A percentile compares a stretch with the other conserved stretches of the same genome.
phyloP scores from a whole-genome alignment of 805 yeast species.

The Wickerhamia fluorescens region DNA sequence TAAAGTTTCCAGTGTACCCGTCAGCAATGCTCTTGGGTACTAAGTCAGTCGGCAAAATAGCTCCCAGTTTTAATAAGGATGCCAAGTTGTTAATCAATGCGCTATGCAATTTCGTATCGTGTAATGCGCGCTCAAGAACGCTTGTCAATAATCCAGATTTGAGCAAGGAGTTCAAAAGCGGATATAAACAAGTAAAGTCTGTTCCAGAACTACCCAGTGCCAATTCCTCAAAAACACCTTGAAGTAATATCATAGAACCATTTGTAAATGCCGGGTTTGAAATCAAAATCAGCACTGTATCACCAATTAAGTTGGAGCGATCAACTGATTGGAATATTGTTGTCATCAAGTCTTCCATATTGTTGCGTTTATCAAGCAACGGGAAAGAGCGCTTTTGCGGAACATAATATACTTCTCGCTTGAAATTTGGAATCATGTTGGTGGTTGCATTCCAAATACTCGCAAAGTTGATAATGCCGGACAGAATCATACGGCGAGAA shows the following conservation, averaged over 20 bases:
- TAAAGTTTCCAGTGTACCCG: too few species aligned
- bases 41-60: conserved; percentile 6
- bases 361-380: conserved; percentile 19
- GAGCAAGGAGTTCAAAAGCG: conserved; percentile 13
- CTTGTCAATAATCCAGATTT: conserved; percentile 19
- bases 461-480: conserved; percentile 9
- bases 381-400: background rate
- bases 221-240: conserved; percentile 16
- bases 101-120: conserved; percentile 14
- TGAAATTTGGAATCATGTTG: conserved; percentile 5
- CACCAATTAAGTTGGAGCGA: conserved; percentile 20
- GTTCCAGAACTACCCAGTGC: conserved; percentile 9
- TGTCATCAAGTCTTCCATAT: conserved; percentile 21
- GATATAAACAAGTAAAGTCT: conserved; percentile 13
- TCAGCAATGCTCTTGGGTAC: too few species aligned
- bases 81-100: conserved; percentile 18
- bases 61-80: conserved; percentile 11
- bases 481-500: conserved; percentile 12
- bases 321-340: conserved; percentile 22
- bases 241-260: conserved; percentile 15
- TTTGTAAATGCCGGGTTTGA: conserved; percentile 18
- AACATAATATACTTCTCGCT: background rate
- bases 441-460: conserved; percentile 8
- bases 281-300: conserved; percentile 16
- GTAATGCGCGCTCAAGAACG: conserved; percentile 16